phyloP scores from a whole-genome alignment of 2,329 filamentous ascomycete species.

The Sordariomycetes sp. region DNA sequence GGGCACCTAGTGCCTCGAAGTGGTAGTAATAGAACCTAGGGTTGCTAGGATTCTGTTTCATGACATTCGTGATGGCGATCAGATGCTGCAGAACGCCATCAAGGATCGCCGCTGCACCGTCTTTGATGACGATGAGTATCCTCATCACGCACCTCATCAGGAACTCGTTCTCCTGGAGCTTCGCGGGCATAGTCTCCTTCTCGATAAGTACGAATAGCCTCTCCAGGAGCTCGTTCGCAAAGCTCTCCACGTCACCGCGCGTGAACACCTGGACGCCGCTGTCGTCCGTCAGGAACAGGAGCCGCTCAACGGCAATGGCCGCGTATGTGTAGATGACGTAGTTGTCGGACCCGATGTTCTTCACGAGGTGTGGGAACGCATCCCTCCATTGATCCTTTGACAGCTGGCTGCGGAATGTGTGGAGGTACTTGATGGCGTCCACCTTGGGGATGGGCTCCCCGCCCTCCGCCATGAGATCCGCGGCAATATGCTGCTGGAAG shows the following conservation, averaged over 20 bases:
- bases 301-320: conserved; percentile 89
- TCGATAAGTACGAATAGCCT: conserved; percentile 90
- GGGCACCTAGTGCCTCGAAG: conserved; percentile 85
- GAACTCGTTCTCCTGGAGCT: conserved; percentile 98
- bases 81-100: conserved; percentile 77
- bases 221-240: conserved; percentile 75
- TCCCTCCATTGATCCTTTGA: conserved; percentile 86
- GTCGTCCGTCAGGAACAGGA: conserved; percentile 72
- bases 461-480: conserved; percentile 66
- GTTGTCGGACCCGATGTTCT: conserved; percentile 79
- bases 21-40: conserved; percentile 98
- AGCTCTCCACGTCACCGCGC: conserved; percentile 64
- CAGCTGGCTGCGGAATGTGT: conserved; percentile 91
- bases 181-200: conserved; percentile 72
- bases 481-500: conserved; percentile 84
- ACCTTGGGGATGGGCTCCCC: conserved; percentile 86
- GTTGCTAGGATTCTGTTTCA: conserved; percentile 92
- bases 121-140: conserved; percentile 86
- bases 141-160: conserved; percentile 98
- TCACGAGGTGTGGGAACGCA: conserved; percentile 80
- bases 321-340: conserved; percentile 98
- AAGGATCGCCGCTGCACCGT: conserved; percentile 62
- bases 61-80: conserved; percentile 81
- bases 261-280: conserved; percentile 69
- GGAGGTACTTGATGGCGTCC: conserved; percentile 95